Evolutionary conservation across 2,329 filamentous ascomycete genomes (phyloP), one percentile per base, ranked within the genome.

Genomic region (Fusarium dlaminii): DNA sequence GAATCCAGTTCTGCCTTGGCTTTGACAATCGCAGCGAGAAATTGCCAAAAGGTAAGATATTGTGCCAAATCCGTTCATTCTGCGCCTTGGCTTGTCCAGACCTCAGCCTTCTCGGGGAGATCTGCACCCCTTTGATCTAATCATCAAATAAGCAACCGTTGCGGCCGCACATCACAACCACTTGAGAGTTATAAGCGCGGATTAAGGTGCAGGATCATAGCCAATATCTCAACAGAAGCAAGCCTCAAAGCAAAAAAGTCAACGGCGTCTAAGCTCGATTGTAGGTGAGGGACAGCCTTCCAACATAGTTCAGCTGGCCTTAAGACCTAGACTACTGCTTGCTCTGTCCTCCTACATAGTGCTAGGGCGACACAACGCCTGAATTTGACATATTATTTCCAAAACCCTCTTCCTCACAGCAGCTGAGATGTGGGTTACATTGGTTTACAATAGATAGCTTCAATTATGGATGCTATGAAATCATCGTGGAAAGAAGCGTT

Each of bases 401-500:
- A 46, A 63, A 61, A 51, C 42, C 56, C 46, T 37, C 54, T 57
- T 71, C 57, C 59, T 52, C 48, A 62, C 37, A 59, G n/a, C 39
- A 56, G 24, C 54, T 52, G 54, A 46, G 39, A 39, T 18, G 39
- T 54, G 42, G 34, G 24, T 37, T 22, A 20, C 15, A 49, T 43
- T 46, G 36, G 34, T 49, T 30, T 45, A 42, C 48, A 46, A 39
- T 43, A 46, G 13, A 56, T 63, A 60, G 52, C 57, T 63, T 73
- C 49, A 49, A 65, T 43, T 24, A 73, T 56, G 60, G 70, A 70
- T 66, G 69, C 56, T 55, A 59, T 62, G 65, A 70, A 70, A 66
- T 66, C 70, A 73, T 70, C 34, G 48, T 48, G 42, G 52, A 49
- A 27, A 49, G 27, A 43, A 46, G 39, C 37, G 43, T 48, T 43